Percentiles rank a stretch among this genome's conserved stretches.
These are phyloP conservation scores for Cutaneotrichosporon cavernicola DNA, from an alignment of 1,284 basidiomycete species.

Conservation along the genomic window DNA sequence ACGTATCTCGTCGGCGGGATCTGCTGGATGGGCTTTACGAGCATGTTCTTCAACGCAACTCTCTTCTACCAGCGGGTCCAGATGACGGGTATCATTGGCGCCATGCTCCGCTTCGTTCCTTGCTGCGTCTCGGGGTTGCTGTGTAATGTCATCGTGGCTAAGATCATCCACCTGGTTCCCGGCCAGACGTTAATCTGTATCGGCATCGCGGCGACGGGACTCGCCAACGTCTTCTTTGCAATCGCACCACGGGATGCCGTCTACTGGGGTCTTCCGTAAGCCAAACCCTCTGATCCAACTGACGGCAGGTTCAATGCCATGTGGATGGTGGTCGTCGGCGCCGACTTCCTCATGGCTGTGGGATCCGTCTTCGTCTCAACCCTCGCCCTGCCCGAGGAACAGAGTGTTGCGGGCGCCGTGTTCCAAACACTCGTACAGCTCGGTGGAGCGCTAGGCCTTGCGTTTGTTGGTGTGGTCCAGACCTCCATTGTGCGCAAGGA, in stretches of 20 bases:
- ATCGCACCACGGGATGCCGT: conserved; percentile 61
- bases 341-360: conserved; percentile 72
- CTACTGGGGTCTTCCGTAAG: conserved; percentile 70
- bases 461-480: conserved; percentile 71
- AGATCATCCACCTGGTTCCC: conserved; percentile 36
- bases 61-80: conserved; percentile 47
- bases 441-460: conserved; percentile 71
- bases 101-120: conserved; percentile 74
- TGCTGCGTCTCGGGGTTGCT: conserved; percentile 68
- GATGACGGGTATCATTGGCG: conserved; percentile 55
- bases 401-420: conserved; percentile 70
- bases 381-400: conserved; percentile 69
- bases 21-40: conserved; percentile 64
- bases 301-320: conserved; percentile 65
- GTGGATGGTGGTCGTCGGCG: conserved; percentile 68
- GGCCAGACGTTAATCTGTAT: conserved; percentile 59
- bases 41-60: conserved; percentile 42
- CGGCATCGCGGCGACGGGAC: conserved; percentile 59
- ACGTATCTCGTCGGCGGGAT: conserved; percentile 68
- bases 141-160: conserved; percentile 60
- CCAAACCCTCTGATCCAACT: background rate
- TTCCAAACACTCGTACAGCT: conserved; percentile 58
- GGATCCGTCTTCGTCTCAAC: conserved; percentile 75
- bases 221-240: conserved; percentile 70
- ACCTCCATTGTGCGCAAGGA: conserved; percentile 30